These are phyloP conservation scores for Mortierella sp. DNA, from an alignment of 371 early-diverging fungal genomes.

Conservation along the genomic window DNA sequence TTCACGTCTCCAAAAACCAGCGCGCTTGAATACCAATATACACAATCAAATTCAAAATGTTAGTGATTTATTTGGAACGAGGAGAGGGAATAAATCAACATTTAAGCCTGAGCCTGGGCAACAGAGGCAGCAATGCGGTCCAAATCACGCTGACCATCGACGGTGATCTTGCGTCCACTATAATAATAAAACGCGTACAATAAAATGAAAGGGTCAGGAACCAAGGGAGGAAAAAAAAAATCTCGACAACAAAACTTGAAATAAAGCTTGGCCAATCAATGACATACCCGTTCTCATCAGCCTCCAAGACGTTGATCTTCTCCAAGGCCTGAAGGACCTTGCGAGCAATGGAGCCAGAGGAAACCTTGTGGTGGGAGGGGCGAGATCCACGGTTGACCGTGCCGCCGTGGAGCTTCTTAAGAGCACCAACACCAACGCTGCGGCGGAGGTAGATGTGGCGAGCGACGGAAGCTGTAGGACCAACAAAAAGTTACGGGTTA, in stretches of 20 bases:
- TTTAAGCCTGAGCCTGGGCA: conserved; percentile 57
- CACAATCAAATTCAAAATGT: conserved; percentile 20
- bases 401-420: conserved; percentile 95
- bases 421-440: conserved; percentile 95
- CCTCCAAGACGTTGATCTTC: conserved; percentile 96
- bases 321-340: conserved; percentile 97
- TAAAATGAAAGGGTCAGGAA: conserved; percentile 7
- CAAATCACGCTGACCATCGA: conserved; percentile 88
- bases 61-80: conserved; percentile 12
- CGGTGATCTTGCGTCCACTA: conserved; percentile 88
- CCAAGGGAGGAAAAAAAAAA: background rate
- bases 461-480: conserved; percentile 91
- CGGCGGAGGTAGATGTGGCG: conserved; percentile 98
- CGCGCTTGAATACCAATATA: background rate
- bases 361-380: conserved; percentile 91
- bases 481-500: conserved; percentile 10
- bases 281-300: conserved; percentile 86
- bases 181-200: background rate
- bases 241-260: background rate
- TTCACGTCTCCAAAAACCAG: no score
- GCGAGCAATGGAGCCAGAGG: conserved; percentile 94
- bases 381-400: conserved; percentile 93
- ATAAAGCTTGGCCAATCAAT: background rate
- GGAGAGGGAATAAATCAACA: conserved; percentile 15
- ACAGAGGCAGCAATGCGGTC: conserved; percentile 81